Evolutionary conservation across 164 flowering plant genomes (phyloP).

Genomic region (Warburgia ugandensis): DNA sequence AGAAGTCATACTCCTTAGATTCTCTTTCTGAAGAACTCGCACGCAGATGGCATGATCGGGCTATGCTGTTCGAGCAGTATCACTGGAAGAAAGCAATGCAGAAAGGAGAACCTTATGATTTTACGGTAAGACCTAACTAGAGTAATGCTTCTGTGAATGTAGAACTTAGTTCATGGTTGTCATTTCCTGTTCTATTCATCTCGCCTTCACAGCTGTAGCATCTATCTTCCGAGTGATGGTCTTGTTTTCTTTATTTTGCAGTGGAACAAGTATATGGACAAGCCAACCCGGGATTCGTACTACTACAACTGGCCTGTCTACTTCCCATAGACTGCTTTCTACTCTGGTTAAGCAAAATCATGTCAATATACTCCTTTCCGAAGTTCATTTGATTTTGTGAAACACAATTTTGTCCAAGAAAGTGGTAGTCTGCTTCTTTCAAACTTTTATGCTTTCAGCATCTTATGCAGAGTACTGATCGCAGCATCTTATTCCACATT

Average conservation of each 20-base stretch:
- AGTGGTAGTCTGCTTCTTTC: too few species aligned
- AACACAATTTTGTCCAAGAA: too few species aligned
- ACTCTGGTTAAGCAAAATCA: too few species aligned
- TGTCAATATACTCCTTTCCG: too few species aligned
- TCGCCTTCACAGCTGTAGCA: too few species aligned
- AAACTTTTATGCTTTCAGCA: too few species aligned
- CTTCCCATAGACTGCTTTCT: constrained; percentile 58
- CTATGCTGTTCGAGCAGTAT: constrained; percentile 73
- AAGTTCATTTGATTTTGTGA: too few species aligned
- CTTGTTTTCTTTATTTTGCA: constrained; percentile 12
- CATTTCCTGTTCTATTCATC: too few species aligned
- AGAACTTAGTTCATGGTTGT: too few species aligned
- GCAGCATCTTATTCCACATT: too few species aligned
- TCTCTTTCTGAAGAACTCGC: neutral
- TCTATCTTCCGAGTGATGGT: neutral
- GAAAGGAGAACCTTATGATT: constrained; percentile 59
- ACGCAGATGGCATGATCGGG: constrained; percentile 90
- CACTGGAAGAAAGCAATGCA: constrained; percentile 87
- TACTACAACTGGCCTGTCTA: constrained; percentile 68
- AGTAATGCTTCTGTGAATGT: neutral
- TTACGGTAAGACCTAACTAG: constrained; percentile 34
- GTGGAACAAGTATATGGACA: constrained; percentile 63
- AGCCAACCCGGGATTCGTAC: constrained; percentile 48
- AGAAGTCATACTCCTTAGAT: too few species aligned
- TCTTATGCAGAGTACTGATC: too few species aligned